phyloP scores from a whole-genome alignment of 768 basidiomycete genomes.

The Podaxis carcinomalis region DNA sequence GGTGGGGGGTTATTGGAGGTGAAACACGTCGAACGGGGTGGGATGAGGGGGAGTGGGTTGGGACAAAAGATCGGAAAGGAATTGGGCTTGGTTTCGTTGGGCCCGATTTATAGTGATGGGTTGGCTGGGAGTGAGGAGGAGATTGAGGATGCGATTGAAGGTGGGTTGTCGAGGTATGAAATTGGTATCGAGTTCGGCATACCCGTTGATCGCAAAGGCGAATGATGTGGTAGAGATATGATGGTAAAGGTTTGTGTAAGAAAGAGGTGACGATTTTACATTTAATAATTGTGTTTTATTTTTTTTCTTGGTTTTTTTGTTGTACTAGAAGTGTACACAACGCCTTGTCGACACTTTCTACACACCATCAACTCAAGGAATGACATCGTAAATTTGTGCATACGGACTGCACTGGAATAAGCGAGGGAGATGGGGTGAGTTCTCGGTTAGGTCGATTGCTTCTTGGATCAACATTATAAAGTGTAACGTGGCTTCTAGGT shows the following conservation, averaged over 20 bases:
- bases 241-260: neutral
- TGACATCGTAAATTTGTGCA: too few relatives aligned
- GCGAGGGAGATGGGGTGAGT: slow-evolving; percentile 47
- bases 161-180: neutral
- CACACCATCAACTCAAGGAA: too few relatives aligned
- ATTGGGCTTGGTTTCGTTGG: too few relatives aligned
- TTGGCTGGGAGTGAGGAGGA: neutral
- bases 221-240: neutral
- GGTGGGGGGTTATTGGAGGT: neutral
- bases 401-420: slow-evolving; percentile 32
- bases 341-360: too few relatives aligned
- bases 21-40: neutral
- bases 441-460: slow-evolving; percentile 56
- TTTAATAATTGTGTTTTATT: too few relatives aligned
- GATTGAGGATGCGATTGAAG: neutral
- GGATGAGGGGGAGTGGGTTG: too few relatives aligned
- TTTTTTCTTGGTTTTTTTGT: too few relatives aligned
- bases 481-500: slow-evolving; percentile 82
- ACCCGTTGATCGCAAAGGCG: neutral
- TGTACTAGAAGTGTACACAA: too few relatives aligned
- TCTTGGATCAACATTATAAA: slow-evolving; percentile 87
- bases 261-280: neutral
- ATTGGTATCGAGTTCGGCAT: neutral
- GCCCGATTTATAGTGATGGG: neutral
- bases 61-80: too few relatives aligned